Evolutionary conservation across 2,329 filamentous ascomycete species (phyloP).

Genomic region (Pseudofabraea citricarpa): DNA sequence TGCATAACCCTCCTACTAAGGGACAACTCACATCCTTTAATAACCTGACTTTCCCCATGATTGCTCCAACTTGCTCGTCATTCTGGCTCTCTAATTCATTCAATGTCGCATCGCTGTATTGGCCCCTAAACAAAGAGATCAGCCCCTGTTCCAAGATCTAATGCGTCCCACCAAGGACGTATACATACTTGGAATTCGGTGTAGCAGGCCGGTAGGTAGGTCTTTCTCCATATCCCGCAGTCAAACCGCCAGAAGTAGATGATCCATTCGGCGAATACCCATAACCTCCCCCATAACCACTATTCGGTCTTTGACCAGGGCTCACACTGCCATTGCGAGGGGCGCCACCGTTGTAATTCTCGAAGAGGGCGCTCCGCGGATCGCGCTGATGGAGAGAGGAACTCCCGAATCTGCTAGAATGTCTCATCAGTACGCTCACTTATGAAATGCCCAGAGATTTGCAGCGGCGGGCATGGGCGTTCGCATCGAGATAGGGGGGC

Average conservation of each 20-base stretch:
- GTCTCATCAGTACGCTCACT: too few species aligned
- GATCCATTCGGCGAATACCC: constrained; percentile 45
- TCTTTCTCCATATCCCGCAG: constrained; percentile 20
- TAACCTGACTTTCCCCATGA: constrained; percentile 82
- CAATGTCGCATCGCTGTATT: constrained; percentile 88
- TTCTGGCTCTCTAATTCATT: constrained; percentile 96
- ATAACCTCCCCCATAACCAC: constrained; percentile 38
- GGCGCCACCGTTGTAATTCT: constrained; percentile 59
- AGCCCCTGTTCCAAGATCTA: background rate
- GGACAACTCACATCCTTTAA: constrained; percentile 67
- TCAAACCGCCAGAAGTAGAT: constrained; percentile 24
- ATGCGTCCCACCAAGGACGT: background rate
- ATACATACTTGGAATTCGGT: constrained; percentile 60
- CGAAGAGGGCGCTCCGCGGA: constrained; percentile 68
- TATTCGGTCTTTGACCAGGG: constrained; percentile 25
- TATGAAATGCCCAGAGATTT: too few species aligned
- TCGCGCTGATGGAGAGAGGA: constrained; percentile 70
- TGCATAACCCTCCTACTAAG: background rate
- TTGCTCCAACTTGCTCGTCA: constrained; percentile 83
- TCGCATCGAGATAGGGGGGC: too few species aligned
- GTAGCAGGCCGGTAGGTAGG: constrained; percentile 60
- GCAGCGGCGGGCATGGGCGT: too few species aligned
- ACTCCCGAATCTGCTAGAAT: constrained; percentile 54
- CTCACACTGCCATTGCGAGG: constrained; percentile 7
- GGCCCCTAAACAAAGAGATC: constrained; percentile 53